These are phyloP conservation scores for Diaporthe batatas DNA, from an alignment of 2,329 filamentous ascomycete genomes.

Conservation along the genomic window DNA sequence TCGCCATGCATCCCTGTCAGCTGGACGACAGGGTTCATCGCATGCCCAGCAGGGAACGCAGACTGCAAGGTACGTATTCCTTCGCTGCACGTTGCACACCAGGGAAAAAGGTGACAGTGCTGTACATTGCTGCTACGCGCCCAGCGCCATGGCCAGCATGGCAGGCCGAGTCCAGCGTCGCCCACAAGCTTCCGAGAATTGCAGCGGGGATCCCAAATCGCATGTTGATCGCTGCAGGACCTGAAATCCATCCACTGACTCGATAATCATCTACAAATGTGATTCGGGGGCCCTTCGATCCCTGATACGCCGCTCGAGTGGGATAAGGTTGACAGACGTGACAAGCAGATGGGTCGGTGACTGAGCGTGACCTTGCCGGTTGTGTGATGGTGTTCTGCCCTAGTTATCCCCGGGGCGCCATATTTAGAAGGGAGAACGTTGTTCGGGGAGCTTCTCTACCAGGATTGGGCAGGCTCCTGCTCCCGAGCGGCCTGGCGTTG, in stretches of 20 bases:
- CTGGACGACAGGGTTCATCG: conserved; percentile 45
- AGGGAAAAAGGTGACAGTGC: conserved; percentile 28
- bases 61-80: conserved; percentile 46
- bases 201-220: conserved; percentile 31
- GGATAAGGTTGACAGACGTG: conserved; percentile 37
- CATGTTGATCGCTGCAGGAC: conserved; percentile 33
- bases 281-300: conserved; percentile 25
- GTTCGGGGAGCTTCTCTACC: conserved; percentile 8
- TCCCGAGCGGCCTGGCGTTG: conserved; percentile 22
- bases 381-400: conserved; percentile 28
- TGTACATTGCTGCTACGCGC: conserved; percentile 9
- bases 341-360: conserved; percentile 22
- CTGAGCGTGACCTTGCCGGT: conserved; percentile 24
- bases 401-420: conserved; percentile 24
- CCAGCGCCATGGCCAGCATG: neutral
- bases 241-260: conserved; percentile 28
- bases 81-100: conserved; percentile 34
- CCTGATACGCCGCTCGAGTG: conserved; percentile 24
- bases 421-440: conserved; percentile 30
- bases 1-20: conserved; percentile 46
- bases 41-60: conserved; percentile 38
- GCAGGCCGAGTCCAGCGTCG: conserved; percentile 14
- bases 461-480: conserved; percentile 21
- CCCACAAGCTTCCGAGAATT: conserved; percentile 19
- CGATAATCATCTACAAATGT: conserved; percentile 36